These are phyloP conservation scores for Gleditsia sinensis DNA, from an alignment of 306 rosid genomes.

Conservation along the genomic window DNA sequence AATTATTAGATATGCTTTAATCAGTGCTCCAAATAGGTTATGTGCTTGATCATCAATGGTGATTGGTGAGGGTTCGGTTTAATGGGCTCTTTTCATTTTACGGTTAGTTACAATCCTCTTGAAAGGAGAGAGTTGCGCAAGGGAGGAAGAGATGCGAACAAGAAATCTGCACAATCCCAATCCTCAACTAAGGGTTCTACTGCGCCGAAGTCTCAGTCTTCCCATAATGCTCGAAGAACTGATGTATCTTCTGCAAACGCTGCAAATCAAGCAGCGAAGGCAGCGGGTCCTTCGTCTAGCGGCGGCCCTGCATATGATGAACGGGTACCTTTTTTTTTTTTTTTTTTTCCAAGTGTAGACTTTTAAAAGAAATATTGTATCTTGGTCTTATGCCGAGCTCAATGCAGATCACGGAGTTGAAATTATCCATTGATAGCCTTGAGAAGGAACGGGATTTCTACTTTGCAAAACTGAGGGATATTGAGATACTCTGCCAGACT, in stretches of 20 bases:
- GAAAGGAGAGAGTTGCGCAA: slow-evolving; percentile 83
- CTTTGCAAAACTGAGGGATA: slow-evolving; percentile 83
- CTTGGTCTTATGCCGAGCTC: background rate
- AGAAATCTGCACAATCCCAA: slow-evolving; percentile 67
- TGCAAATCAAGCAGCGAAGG: slow-evolving; percentile 53
- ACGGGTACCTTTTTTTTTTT: slow-evolving; percentile 48
- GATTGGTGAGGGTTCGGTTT: background rate
- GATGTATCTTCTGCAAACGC: slow-evolving; percentile 56
- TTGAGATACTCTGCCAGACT: slow-evolving; percentile 86
- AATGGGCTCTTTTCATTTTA: background rate
- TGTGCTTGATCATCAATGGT: too few relatives aligned
- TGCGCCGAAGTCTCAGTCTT: slow-evolving; percentile 58
- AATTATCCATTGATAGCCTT: slow-evolving; percentile 90
- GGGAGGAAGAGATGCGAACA: slow-evolving; percentile 81
- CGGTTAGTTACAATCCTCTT: slow-evolving; percentile 66
- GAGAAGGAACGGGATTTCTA: slow-evolving; percentile 97
- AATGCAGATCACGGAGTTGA: slow-evolving; percentile 83
- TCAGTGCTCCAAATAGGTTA: background rate
- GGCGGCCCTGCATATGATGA: slow-evolving; percentile 70
- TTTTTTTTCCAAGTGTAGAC: background rate
- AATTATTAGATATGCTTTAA: background rate
- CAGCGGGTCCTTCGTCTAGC: slow-evolving; percentile 46
- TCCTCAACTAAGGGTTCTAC: slow-evolving; percentile 60
- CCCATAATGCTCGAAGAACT: slow-evolving; percentile 73
- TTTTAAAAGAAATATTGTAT: background rate